Evolutionary conservation across 2,329 filamentous ascomycete species (phyloP).

Genomic region (Cytospora piceae): DNA sequence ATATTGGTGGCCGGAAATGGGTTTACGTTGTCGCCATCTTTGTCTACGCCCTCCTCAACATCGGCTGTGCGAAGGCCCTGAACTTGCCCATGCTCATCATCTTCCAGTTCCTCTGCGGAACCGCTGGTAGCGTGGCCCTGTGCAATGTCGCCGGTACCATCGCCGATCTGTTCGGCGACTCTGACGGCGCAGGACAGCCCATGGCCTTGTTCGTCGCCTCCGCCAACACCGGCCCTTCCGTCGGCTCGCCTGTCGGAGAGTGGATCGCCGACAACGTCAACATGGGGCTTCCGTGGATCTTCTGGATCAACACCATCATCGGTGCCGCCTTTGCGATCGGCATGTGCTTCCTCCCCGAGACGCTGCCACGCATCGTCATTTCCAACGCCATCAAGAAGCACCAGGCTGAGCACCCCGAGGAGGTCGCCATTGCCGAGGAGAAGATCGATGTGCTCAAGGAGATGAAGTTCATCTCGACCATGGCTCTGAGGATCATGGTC

Average conservation of each 20-base stretch:
- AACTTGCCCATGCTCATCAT: slow-evolving; percentile 45
- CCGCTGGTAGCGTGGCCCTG: slow-evolving; percentile 42
- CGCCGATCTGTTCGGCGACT: slow-evolving; percentile 42
- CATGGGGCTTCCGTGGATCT: slow-evolving; percentile 46
- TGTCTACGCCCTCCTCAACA: slow-evolving; percentile 42
- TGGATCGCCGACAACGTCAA: slow-evolving; percentile 43
- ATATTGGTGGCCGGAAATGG: slow-evolving; percentile 49
- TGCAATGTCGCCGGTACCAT: slow-evolving; percentile 44
- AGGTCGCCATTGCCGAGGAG: slow-evolving; percentile 40
- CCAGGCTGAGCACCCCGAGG: slow-evolving; percentile 37
- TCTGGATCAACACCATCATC: slow-evolving; percentile 47
- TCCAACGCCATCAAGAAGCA: slow-evolving; percentile 39
- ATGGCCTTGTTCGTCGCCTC: slow-evolving; percentile 48
- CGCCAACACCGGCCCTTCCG: slow-evolving; percentile 45
- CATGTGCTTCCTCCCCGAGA: slow-evolving; percentile 46
- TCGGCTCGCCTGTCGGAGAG: slow-evolving; percentile 46
- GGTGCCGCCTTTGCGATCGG: slow-evolving; percentile 42
- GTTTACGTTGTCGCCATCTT: slow-evolving; percentile 45
- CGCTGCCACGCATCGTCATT: slow-evolving; percentile 45
- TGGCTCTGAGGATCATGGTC: slow-evolving; percentile 48
- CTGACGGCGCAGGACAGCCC: slow-evolving; percentile 45
- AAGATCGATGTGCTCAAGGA: slow-evolving; percentile 44
- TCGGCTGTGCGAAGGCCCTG: slow-evolving; percentile 41
- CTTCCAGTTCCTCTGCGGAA: slow-evolving; percentile 43
- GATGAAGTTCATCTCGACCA: slow-evolving; percentile 45